phyloP scores from a whole-genome alignment of 164 flowering plant genomes.

The Chimonanthus praecox region DNA sequence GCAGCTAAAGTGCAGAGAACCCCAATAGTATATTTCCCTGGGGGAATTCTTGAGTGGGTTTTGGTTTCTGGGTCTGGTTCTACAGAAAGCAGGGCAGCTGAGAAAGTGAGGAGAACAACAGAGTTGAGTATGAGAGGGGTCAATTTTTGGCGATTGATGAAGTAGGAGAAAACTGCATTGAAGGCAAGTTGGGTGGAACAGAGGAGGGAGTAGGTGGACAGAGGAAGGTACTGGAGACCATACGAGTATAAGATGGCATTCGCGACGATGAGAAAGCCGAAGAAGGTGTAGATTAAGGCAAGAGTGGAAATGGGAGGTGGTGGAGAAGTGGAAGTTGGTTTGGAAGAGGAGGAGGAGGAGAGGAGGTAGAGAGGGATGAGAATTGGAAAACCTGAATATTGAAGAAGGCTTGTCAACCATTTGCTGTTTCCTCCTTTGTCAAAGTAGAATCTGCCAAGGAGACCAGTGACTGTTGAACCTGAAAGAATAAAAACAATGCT shows the following conservation, averaged over 20 bases:
- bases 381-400: slow-evolving; percentile 23
- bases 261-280: slow-evolving; percentile 11
- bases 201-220: slow-evolving; percentile 23
- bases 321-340: neutral
- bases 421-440: slow-evolving; percentile 31
- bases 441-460: slow-evolving; percentile 27
- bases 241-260: slow-evolving; percentile 18
- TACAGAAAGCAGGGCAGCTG: slow-evolving; percentile 17
- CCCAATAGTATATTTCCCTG: slow-evolving; percentile 13
- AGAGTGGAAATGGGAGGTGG: neutral
- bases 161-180: slow-evolving; percentile 20
- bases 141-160: slow-evolving; percentile 21
- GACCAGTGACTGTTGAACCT: slow-evolving; percentile 19
- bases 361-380: slow-evolving; percentile 18
- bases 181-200: slow-evolving; percentile 25
- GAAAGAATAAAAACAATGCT: slow-evolving; percentile 25
- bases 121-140: slow-evolving; percentile 16
- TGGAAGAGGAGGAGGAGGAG: too few relatives aligned
- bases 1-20: slow-evolving; percentile 22
- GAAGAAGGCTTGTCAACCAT: slow-evolving; percentile 31
- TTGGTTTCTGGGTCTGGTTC: slow-evolving; percentile 6
- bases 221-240: slow-evolving; percentile 23
- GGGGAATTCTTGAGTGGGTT: neutral
- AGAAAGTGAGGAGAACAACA: slow-evolving; percentile 13
- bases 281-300: slow-evolving; percentile 5